Evolutionary conservation across 2,329 filamentous ascomycete genomes (phyloP).

Genomic region (Monilinia aucupariae): DNA sequence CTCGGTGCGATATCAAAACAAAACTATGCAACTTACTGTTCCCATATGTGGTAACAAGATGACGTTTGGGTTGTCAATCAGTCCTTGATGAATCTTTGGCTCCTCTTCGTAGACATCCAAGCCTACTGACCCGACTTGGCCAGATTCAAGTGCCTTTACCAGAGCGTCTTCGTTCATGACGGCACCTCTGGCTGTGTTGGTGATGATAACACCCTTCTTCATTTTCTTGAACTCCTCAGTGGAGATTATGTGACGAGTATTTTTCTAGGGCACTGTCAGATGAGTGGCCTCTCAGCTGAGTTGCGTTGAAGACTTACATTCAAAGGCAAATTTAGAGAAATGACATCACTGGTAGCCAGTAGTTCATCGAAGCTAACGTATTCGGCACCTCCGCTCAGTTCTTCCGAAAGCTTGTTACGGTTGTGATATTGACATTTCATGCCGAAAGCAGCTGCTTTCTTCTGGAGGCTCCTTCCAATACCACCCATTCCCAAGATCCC

Average conservation of each 20-base stretch:
- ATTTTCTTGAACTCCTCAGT: conserved; percentile 65
- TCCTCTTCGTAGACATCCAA: conserved; percentile 82
- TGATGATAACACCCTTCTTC: conserved; percentile 70
- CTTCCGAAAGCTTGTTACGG: conserved; percentile 53
- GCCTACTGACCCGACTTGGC: conserved; percentile 64
- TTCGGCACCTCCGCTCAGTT: conserved; percentile 51
- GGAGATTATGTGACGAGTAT: conserved; percentile 72
- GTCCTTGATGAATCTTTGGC: conserved; percentile 66
- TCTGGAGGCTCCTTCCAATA: conserved; percentile 72
- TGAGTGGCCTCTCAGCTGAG: not conserved
- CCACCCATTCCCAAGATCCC: conserved; percentile 84
- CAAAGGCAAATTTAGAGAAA: conserved; percentile 74
- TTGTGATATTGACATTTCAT: conserved; percentile 75
- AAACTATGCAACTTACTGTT: conserved; percentile 40
- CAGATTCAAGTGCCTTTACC: conserved; percentile 64
- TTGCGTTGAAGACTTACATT: conserved; percentile 55
- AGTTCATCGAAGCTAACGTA: conserved; percentile 72
- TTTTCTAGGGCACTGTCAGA: conserved; percentile 35
- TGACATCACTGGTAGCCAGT: conserved; percentile 63
- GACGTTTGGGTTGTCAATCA: conserved; percentile 64
- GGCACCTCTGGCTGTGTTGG: conserved; percentile 79
- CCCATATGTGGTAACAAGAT: conserved; percentile 82
- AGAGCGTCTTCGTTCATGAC: conserved; percentile 78
- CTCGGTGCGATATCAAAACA: not conserved
- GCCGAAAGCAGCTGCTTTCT: conserved; percentile 68